Evolutionary conservation across 768 basidiomycete genomes (phyloP).

Genomic region (Leccinum disarticulatum): DNA sequence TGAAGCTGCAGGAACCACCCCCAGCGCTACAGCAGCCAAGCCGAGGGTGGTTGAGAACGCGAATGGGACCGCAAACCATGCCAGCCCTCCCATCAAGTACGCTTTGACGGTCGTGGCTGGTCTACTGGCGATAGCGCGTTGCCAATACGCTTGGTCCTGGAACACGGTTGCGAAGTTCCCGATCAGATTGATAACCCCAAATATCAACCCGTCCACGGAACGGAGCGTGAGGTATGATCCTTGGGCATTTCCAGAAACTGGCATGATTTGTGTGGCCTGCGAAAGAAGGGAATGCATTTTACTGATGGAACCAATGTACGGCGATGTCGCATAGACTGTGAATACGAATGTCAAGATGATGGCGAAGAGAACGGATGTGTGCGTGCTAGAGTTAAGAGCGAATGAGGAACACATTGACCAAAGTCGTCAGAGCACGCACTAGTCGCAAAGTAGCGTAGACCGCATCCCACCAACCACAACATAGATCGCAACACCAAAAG

Average conservation of each 20-base stretch:
- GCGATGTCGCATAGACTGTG: constrained; percentile 78
- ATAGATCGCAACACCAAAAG: constrained; percentile 84
- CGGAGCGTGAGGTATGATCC: constrained; percentile 86
- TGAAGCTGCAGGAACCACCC: constrained; percentile 37
- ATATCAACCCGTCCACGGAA: constrained; percentile 74
- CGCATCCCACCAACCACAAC: constrained; percentile 87
- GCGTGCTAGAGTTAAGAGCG: constrained; percentile 52
- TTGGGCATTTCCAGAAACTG: constrained; percentile 78
- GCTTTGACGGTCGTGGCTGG: constrained; percentile 88
- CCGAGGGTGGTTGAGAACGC: constrained; percentile 86
- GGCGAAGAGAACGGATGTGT: constrained; percentile 82
- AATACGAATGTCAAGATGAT: constrained; percentile 80
- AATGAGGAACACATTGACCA: neutral
- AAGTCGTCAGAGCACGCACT: constrained; percentile 46
- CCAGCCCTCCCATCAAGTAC: constrained; percentile 84
- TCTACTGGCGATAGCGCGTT: constrained; percentile 84
- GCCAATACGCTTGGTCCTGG: constrained; percentile 83
- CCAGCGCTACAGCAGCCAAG: constrained; percentile 81
- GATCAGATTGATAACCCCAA: constrained; percentile 85
- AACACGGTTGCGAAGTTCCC: constrained; percentile 77
- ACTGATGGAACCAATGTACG: constrained; percentile 74
- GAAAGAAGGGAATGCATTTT: constrained; percentile 80
- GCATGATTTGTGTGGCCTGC: constrained; percentile 49
- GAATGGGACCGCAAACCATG: constrained; percentile 92
- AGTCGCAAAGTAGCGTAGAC: constrained; percentile 82